Base-by-base conservation (phyloP, 148 eudicot species). In the Rhododendron molle region DNA sequence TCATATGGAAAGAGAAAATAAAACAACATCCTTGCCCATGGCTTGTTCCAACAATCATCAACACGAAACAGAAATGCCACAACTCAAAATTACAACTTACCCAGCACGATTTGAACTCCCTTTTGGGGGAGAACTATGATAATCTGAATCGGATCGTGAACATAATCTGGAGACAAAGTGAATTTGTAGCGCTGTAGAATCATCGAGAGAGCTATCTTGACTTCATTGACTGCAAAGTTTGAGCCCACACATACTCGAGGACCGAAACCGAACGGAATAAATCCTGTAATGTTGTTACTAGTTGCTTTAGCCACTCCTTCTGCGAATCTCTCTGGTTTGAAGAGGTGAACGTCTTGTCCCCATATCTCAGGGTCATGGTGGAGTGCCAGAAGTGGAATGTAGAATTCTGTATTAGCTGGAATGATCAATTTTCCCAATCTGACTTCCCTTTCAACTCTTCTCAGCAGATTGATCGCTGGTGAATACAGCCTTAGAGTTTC, bases 281-380 rank as follows among this genome's bases (percentile, higher is more conserved):
- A 80, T 30, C 43, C 40, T 12, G 32, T 28, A 12, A 12, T 1
- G n/a, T 52, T 80, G 11, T 20, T 34, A 10, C 28, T 80, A 3
- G 82, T 4, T 3, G 82, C 82, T 30, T 80, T 80, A 52, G 65
- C 82, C 82, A 80, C 82, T 28, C 82, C 82, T 14, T 80, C 82
- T 28, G n/a, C 7, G 43, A 40, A 40, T 40, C 43, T 40, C 43
- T 40, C 43, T 40, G 43, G 43, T 7, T 40, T 40, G 43, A 40
- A 40, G 43, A 40, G 7, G 43, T 40, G 43, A 40, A 40, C 43
- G 1, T 40, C 43, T 40, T 28, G 23, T 32, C 82, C 82, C 82
- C 82, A 40, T 80, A 80, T 80, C 15, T 80, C 23, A 52, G 65
- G 82, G 50, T 52, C n/a, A 30, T 80, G 82, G 65, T 80, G 82